Evolutionary conservation across 2,329 filamentous ascomycete genomes (phyloP).

Genomic region (Teratosphaeria viscida): DNA sequence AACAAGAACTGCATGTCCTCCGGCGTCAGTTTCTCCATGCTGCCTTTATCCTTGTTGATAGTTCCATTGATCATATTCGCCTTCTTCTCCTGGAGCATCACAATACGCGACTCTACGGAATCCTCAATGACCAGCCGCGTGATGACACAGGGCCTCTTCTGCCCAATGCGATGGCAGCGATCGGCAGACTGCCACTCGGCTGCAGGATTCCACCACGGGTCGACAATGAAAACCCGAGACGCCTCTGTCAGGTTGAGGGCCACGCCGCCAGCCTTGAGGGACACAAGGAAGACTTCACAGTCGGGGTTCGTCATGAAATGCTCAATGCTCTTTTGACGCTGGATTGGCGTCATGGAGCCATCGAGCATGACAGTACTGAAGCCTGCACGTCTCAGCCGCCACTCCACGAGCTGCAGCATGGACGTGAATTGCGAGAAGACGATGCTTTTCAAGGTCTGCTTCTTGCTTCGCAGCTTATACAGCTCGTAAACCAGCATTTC

Average conservation of each 20-base stretch:
- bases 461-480: constrained; percentile 82
- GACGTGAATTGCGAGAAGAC: constrained; percentile 97
- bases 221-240: constrained; percentile 87
- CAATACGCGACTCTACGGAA: constrained; percentile 91
- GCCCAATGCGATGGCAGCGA: constrained; percentile 76
- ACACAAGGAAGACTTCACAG: constrained; percentile 92
- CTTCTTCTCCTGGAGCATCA: constrained; percentile 96
- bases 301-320: constrained; percentile 81
- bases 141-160: constrained; percentile 86
- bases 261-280: constrained; percentile 89
- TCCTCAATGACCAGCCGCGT: constrained; percentile 94
- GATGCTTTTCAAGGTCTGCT: constrained; percentile 89
- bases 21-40: constrained; percentile 81
- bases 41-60: constrained; percentile 83
- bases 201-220: constrained; percentile 67
- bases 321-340: constrained; percentile 86
- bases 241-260: constrained; percentile 93
- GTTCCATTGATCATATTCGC: constrained; percentile 96
- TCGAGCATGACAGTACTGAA: constrained; percentile 98
- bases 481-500: constrained; percentile 92
- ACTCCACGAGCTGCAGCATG: constrained; percentile 94
- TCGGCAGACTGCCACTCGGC: constrained; percentile 93
- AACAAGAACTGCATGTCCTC: constrained; percentile 97
- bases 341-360: constrained; percentile 89
- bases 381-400: constrained; percentile 89